Percentiles rank a stretch among this genome's conserved stretches.
These are phyloP conservation scores for Aureobasidium musti DNA, from an alignment of 2,329 filamentous ascomycete genomes.

Conservation along the genomic window DNA sequence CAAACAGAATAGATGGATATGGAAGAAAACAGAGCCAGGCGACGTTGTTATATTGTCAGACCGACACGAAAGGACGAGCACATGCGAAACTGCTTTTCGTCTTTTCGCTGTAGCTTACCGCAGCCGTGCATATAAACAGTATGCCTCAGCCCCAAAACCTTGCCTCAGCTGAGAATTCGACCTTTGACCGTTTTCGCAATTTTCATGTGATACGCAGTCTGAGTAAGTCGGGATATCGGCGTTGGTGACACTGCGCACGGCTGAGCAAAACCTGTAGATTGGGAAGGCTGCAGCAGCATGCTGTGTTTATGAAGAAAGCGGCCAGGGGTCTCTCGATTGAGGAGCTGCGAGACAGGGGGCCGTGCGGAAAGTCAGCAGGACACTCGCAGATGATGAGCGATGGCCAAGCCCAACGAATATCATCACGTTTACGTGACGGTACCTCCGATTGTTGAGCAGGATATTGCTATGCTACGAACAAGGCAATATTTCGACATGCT, in stretches of 20 bases:
- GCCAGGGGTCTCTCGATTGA: slow-evolving; percentile 3
- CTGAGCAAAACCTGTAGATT: slow-evolving; percentile 1
- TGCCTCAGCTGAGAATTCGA: slow-evolving; percentile 16
- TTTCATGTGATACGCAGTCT: slow-evolving; percentile 20
- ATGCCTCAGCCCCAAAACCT: slow-evolving; percentile 14
- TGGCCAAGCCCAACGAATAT: not conserved
- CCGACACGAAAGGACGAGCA: not conserved
- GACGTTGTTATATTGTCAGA: not conserved
- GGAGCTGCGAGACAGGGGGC: slow-evolving; percentile 11
- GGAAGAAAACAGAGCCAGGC: not conserved
- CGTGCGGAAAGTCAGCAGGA: slow-evolving; percentile 19
- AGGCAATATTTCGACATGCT: not conserved
- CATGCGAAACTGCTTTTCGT: slow-evolving; percentile 1
- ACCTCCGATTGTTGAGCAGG: no score
- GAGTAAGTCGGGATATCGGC: not conserved
- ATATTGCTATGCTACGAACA: not conserved
- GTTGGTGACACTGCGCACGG: slow-evolving; percentile 9
- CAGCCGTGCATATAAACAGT: slow-evolving; percentile 21
- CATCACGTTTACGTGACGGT: not conserved
- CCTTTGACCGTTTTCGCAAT: slow-evolving; percentile 8
- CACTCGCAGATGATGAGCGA: slow-evolving; percentile 9
- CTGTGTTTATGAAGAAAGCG: slow-evolving; percentile 6
- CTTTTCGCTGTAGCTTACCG: slow-evolving; percentile 22
- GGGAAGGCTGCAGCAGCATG: slow-evolving; percentile 16
- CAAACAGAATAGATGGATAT: not conserved